Conservation (phyloP, 495 filamentous ascomycete species). For the Penicillium riverlandense region DNA sequence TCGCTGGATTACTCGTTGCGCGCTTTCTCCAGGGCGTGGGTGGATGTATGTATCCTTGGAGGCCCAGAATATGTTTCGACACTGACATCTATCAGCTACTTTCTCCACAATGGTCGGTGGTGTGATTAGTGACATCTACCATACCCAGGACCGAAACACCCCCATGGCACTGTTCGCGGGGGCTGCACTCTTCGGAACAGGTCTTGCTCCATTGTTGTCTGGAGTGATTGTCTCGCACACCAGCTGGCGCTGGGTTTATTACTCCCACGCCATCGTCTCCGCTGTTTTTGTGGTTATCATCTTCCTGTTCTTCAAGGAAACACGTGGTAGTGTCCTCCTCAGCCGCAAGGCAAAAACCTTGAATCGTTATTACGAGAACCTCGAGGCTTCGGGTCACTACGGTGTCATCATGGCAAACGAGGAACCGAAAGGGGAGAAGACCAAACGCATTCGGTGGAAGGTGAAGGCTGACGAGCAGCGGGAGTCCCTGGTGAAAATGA, state of each 20-base stretch:
- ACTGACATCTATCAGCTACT: conserved; percentile 36
- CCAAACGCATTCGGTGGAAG: conserved; percentile 70
- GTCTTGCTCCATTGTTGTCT: conserved; percentile 66
- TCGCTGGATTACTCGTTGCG: conserved; percentile 68
- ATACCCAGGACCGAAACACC: conserved; percentile 69
- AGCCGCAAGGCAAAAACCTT: conserved; percentile 65
- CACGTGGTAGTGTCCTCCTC: conserved; percentile 73
- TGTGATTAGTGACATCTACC: conserved; percentile 84
- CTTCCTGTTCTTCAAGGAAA: conserved; percentile 70
- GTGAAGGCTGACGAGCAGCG: conserved; percentile 80
- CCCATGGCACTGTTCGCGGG: conserved; percentile 86
- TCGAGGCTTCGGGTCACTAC: conserved; percentile 59
- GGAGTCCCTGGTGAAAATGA: conserved; percentile 60
- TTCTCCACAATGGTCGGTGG: conserved; percentile 93
- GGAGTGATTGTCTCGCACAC: conserved; percentile 62
- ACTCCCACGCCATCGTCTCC: conserved; percentile 68
- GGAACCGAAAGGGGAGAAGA: conserved; percentile 20
- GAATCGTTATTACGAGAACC: conserved; percentile 72
- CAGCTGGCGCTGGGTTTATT: conserved; percentile 87
- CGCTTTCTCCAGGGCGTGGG: conserved; percentile 72
- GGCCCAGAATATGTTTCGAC: background rate
- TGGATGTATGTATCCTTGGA: conserved; percentile 36
- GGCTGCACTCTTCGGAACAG: conserved; percentile 71
- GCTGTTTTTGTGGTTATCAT: conserved; percentile 56
- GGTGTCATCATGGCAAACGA: conserved; percentile 47